These are phyloP conservation scores for Fusarium denticulatum DNA, from an alignment of 2,329 filamentous ascomycete genomes.

Conservation along the genomic window DNA sequence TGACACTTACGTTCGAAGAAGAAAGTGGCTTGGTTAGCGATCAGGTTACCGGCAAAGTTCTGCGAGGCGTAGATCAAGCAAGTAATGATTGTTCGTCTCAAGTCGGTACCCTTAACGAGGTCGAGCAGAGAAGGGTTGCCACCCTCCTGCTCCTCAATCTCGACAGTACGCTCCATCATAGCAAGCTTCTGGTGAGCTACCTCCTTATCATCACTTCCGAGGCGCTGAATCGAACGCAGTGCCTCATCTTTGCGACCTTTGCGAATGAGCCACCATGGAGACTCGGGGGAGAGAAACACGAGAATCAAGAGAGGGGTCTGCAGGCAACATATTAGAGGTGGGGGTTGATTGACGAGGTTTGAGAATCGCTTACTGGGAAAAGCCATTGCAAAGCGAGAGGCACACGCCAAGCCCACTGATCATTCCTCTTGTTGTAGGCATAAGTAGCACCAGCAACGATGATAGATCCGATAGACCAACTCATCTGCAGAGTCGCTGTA, in stretches of 20 bases:
- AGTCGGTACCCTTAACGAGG: constrained; percentile 64
- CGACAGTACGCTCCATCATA: constrained; percentile 66
- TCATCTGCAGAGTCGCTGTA: constrained; percentile 71
- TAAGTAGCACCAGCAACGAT: constrained; percentile 68
- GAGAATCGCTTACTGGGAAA: constrained; percentile 53
- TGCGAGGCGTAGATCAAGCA: constrained; percentile 67
- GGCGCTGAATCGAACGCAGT: constrained; percentile 56
- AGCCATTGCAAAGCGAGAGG: constrained; percentile 68
- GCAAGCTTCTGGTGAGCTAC: constrained; percentile 54
- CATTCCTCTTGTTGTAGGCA: constrained; percentile 52
- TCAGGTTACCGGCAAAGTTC: constrained; percentile 68
- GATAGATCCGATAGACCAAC: constrained; percentile 69
- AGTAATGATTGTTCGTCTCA: constrained; percentile 64
- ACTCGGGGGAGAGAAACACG: constrained; percentile 60
- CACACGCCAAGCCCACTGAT: constrained; percentile 46
- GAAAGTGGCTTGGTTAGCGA: constrained; percentile 69
- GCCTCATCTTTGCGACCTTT: constrained; percentile 56
- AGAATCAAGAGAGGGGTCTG: constrained; percentile 61
- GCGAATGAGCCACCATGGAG: constrained; percentile 65
- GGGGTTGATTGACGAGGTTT: rapidly evolving
- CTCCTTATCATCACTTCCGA: constrained; percentile 48
- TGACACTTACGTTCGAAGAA: constrained; percentile 59
- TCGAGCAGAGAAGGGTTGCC: constrained; percentile 60
- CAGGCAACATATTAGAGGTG: background rate
- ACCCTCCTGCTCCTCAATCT: constrained; percentile 56